phyloP scores from a whole-genome alignment of 768 basidiomycete genomes.

The Thelephora ganbajun region DNA sequence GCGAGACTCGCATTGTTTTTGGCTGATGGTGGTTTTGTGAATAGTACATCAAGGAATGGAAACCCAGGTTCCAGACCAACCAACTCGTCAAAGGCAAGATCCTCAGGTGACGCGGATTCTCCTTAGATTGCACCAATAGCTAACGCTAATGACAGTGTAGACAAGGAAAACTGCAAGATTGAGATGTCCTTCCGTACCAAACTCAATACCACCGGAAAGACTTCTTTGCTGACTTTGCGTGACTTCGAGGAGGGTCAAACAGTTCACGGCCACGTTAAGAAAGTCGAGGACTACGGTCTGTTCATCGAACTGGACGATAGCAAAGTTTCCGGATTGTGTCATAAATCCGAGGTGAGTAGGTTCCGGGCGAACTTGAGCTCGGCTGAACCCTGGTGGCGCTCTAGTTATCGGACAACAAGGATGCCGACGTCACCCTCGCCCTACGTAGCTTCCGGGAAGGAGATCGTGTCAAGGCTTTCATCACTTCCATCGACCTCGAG shows the following conservation, averaged over 20 bases:
- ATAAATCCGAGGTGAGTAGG: constrained; percentile 69
- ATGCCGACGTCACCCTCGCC: constrained; percentile 66
- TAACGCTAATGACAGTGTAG: constrained; percentile 36
- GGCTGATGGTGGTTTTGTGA: constrained; percentile 1
- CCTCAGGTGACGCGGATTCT: constrained; percentile 36
- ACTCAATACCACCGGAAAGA: constrained; percentile 27
- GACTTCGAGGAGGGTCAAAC: constrained; percentile 73
- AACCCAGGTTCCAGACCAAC: constrained; percentile 59
- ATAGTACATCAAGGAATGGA: constrained; percentile 95
- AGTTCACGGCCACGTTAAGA: constrained; percentile 65
- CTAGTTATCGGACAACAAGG: constrained; percentile 79
- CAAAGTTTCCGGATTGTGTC: constrained; percentile 80
- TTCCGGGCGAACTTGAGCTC: background rate
- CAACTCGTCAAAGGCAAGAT: constrained; percentile 85
- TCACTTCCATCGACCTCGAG: constrained; percentile 59
- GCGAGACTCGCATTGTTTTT: background rate
- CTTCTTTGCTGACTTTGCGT: constrained; percentile 25
- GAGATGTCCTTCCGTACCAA: constrained; percentile 80
- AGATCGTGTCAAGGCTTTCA: constrained; percentile 69
- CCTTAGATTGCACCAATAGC: background rate
- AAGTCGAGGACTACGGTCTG: constrained; percentile 79
- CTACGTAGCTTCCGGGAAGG: constrained; percentile 76
- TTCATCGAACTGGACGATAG: constrained; percentile 84
- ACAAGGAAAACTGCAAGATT: constrained; percentile 60
- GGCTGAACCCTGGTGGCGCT: background rate